Conservation (phyloP, 2,329 filamentous ascomycete genomes). For the Cryphonectria radicalis region DNA sequence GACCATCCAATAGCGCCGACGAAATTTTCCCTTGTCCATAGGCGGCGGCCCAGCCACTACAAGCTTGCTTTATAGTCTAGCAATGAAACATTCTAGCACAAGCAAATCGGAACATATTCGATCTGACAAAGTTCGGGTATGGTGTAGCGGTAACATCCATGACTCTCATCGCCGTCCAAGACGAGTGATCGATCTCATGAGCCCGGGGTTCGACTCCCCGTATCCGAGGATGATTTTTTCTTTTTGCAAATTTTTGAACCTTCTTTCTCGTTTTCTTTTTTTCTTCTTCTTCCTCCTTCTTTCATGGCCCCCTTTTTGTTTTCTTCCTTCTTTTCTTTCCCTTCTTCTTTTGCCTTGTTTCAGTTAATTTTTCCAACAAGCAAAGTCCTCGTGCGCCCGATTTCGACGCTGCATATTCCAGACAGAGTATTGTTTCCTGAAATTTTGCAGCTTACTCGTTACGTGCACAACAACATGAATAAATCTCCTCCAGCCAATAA, state of each 20-base stretch:
- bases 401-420: background rate
- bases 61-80: background rate
- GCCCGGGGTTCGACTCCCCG: slow-evolving; percentile 6
- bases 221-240: background rate
- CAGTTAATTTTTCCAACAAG: no score
- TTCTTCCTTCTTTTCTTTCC: background rate
- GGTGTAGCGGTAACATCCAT: slow-evolving; percentile 6
- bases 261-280: background rate
- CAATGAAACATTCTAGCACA: background rate
- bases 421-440: background rate
- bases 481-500: background rate
- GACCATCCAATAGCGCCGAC: background rate
- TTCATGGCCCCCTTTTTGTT: background rate
- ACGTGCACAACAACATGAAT: background rate
- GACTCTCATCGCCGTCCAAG: slow-evolving; percentile 3
- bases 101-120: background rate
- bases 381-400: background rate
- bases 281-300: no score
- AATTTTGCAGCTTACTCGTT: background rate
- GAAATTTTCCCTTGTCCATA: background rate
- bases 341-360: no score
- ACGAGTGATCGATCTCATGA: background rate
- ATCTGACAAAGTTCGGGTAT: background rate
- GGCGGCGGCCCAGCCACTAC: background rate
- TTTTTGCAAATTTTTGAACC: background rate